Conservation (phyloP, 106 monocot genomes). For the Chionographis japonica region DNA sequence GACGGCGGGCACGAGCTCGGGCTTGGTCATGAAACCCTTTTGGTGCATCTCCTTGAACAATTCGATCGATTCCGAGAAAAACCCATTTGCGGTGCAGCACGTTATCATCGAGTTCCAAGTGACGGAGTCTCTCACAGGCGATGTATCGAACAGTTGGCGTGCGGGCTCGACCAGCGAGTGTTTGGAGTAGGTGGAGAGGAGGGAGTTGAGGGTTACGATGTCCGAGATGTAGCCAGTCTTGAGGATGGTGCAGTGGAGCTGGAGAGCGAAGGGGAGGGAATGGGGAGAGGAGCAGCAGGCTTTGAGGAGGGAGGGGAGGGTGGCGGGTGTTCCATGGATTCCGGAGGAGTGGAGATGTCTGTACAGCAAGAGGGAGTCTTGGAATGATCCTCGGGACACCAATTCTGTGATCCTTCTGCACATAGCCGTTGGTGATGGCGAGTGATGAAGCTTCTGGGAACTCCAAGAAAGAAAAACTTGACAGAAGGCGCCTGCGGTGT, state of each 20-base stretch:
- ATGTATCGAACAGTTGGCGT: conserved; percentile 17
- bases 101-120: conserved; percentile 19
- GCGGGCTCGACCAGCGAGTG: conserved; percentile 8
- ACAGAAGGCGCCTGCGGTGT: too few relatives aligned
- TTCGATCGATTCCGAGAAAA: conserved; percentile 2
- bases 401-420: background rate
- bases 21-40: conserved; percentile 1
- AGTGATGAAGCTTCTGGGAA: too few relatives aligned
- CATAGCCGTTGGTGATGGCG: too few relatives aligned
- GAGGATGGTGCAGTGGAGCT: conserved; percentile 31
- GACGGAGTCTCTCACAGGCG: conserved; percentile 13
- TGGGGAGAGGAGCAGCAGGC: conserved; percentile 12
- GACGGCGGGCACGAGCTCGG: conserved; percentile 26
- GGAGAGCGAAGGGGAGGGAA: conserved; percentile 16
- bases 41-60: conserved; percentile 13
- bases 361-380: conserved; percentile 13
- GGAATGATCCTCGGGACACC: conserved; percentile 8
- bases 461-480: too few relatives aligned
- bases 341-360: conserved; percentile 18
- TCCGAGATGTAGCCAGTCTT: conserved; percentile 22
- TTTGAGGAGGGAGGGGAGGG: conserved; percentile 32
- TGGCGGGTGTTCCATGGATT: background rate
- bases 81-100: conserved; percentile 3
- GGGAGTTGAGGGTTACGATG: conserved; percentile 23
- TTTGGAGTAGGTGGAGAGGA: conserved; percentile 26